phyloP scores from a whole-genome alignment of 495 filamentous ascomycete species.

The Halenospora varia region DNA sequence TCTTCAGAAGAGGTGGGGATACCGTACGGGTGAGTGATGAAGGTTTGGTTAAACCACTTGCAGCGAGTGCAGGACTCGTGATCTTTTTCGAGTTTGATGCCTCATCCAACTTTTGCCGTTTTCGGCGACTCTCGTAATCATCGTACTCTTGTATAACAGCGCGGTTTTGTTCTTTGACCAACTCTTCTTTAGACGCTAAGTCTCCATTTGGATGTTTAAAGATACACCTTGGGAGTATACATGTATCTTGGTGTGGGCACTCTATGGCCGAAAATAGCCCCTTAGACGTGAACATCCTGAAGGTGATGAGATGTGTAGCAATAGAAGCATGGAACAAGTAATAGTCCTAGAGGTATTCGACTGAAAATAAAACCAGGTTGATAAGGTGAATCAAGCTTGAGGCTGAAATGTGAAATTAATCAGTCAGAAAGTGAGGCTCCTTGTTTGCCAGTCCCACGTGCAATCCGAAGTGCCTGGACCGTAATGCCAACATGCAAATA shows the following conservation, averaged over 20 bases:
- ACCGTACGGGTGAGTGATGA: conserved; percentile 23
- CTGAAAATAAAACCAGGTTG: background rate
- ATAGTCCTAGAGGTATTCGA: background rate
- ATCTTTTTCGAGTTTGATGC: too few relatives aligned
- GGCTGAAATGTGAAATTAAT: background rate
- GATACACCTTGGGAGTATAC: conserved; percentile 22
- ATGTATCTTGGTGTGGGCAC: conserved; percentile 22
- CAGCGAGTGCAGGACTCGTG: background rate
- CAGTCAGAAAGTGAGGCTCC: background rate
- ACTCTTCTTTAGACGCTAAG: background rate
- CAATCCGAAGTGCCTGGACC: too few relatives aligned
- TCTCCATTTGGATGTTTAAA: conserved; percentile 15
- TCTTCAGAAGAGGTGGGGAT: conserved; percentile 38
- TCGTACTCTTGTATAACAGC: background rate
- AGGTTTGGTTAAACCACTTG: background rate
- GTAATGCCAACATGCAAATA: too few relatives aligned
- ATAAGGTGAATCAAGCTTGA: background rate
- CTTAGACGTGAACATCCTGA: conserved; percentile 25
- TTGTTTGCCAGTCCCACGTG: too few relatives aligned
- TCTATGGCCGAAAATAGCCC: conserved; percentile 23
- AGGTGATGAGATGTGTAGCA: background rate
- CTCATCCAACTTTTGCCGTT: conserved; percentile 15
- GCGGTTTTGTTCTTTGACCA: background rate
- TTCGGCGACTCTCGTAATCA: conserved; percentile 12
- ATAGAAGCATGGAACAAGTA: background rate